A percentile compares a stretch with the other conserved stretches of the same genome.
These are phyloP conservation scores for Fusarium pininemorale DNA, from an alignment of 2,329 filamentous ascomycete species.

Conservation along the genomic window DNA sequence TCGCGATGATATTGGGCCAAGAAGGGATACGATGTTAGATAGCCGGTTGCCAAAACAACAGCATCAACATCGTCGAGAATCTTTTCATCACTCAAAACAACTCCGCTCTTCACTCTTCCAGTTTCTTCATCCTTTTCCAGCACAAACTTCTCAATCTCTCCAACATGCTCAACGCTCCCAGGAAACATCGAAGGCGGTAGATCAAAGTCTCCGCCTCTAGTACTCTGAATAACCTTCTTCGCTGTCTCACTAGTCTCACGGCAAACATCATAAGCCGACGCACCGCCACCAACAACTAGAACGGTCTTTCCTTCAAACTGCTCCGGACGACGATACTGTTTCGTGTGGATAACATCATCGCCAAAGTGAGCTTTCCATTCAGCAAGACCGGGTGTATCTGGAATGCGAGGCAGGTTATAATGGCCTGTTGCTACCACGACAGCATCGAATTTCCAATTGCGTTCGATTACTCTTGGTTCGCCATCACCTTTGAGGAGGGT, in stretches of 20 bases:
- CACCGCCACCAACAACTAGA: slow-evolving; percentile 63
- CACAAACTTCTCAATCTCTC: slow-evolving; percentile 58
- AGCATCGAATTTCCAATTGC: slow-evolving; percentile 63
- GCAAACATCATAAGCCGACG: slow-evolving; percentile 55
- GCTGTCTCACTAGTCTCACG: slow-evolving; percentile 51
- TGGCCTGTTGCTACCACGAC: slow-evolving; percentile 74
- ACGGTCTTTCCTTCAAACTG: slow-evolving; percentile 62
- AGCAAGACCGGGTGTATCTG: slow-evolving; percentile 66
- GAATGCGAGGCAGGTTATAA: slow-evolving; percentile 70
- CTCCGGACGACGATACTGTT: slow-evolving; percentile 73
- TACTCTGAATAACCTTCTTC: slow-evolving; percentile 58
- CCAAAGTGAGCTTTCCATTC: slow-evolving; percentile 66
- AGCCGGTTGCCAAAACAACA: slow-evolving; percentile 74
- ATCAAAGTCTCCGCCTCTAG: slow-evolving; percentile 67
- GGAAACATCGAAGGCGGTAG: slow-evolving; percentile 64
- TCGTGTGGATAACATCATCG: slow-evolving; percentile 70
- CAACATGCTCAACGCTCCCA: slow-evolving; percentile 59
- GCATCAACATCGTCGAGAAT: slow-evolving; percentile 65
- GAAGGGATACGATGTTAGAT: slow-evolving; percentile 74
- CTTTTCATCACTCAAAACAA: slow-evolving; percentile 63
- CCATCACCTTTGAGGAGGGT: slow-evolving; percentile 48
- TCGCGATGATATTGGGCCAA: slow-evolving; percentile 59
- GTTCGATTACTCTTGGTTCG: slow-evolving; percentile 42
- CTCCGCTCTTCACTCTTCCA: slow-evolving; percentile 54
- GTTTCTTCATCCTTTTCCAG: slow-evolving; percentile 4